A percentile compares a stretch with the other conserved stretches of the same genome.
phyloP scores from a whole-genome alignment of 805 yeast genomes.

The Cyberlindnera subsufficiens region DNA sequence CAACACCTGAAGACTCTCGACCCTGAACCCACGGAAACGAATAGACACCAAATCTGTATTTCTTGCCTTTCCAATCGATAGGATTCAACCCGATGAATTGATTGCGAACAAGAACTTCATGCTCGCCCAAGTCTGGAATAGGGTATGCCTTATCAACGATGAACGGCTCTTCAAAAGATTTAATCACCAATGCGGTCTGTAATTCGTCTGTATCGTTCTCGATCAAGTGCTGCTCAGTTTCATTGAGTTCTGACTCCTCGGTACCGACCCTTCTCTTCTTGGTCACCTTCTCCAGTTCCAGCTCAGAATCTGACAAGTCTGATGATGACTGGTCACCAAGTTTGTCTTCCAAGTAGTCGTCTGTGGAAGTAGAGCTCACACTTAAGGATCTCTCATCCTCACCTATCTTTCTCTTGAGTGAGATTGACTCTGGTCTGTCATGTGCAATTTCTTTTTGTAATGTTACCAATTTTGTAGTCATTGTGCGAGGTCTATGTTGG shows the following conservation, averaged over 20 bases:
- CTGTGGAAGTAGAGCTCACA: constrained; percentile 15
- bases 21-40: constrained; percentile 48
- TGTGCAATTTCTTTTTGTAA: too few species aligned
- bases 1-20: constrained; percentile 38
- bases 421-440: background rate
- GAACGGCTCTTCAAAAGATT: constrained; percentile 23
- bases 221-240: constrained; percentile 9
- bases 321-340: constrained; percentile 7
- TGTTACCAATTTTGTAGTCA: too few species aligned
- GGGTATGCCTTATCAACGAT: constrained; percentile 13
- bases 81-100: constrained; percentile 39
- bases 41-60: constrained; percentile 39
- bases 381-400: constrained; percentile 18
- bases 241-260: background rate
- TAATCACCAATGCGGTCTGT: constrained; percentile 23
- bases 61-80: constrained; percentile 44
- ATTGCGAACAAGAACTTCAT: constrained; percentile 27
- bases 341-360: constrained; percentile 14
- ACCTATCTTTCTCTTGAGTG: constrained; percentile 15
- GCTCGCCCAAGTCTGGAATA: constrained; percentile 20
- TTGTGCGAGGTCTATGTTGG: too few species aligned
- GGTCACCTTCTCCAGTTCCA: constrained; percentile 2
- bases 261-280: constrained; percentile 7
- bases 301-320: constrained; percentile 9
- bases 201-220: constrained; percentile 6